Evolutionary conservation across 257 asterid species (phyloP), one percentile per base, ranked within the genome.

Genomic region (Lantana camara): DNA sequence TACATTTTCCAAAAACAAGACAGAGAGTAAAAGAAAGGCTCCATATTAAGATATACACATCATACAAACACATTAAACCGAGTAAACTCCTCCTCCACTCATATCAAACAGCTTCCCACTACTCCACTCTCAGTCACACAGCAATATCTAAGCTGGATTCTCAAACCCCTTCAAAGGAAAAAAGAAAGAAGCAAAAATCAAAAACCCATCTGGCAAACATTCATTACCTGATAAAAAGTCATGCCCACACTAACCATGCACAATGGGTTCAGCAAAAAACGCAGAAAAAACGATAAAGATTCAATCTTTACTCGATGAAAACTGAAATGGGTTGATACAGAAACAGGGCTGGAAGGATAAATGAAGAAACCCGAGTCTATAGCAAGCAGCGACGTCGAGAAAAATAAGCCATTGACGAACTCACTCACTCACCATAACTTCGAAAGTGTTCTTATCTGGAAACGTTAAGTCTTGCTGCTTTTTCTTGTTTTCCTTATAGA

Each of bases 341-440:
- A 73, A 48, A 47, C 2, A 47, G 32, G 52, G 48, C 34, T 5
- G 17, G 27, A 38, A 19, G 2, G 30, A 13, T 7, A 45, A 14
- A 51, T 35, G 16, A 49, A 47, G 37, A 50, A 48, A 16, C 60
- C 2, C 4, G 21, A 63, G 50, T 22, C 13, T 21, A 22, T 23
- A 40, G 58, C 24, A 63, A 63, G 45, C 11, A 21, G 69, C 32
- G 37, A 46, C 11, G 46, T 55, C 47, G 21, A 29, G 63, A 47
- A 40, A 62, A 48, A 41, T 29, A 57, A 64, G 73, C 48, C 76
- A 70, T 70, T 15, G 76, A 75, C 45, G 73, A 69, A 61, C 80
- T 71, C 77, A 73, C 73, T 78, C 69, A 61, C 80, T 71, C 77
- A 73, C 76, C 82, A 73, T 68, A 77, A 64, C 75, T 67, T 58